Evolutionary conservation across 345 rosid species (phyloP).

Genomic region (Cochlearia excelsa): DNA sequence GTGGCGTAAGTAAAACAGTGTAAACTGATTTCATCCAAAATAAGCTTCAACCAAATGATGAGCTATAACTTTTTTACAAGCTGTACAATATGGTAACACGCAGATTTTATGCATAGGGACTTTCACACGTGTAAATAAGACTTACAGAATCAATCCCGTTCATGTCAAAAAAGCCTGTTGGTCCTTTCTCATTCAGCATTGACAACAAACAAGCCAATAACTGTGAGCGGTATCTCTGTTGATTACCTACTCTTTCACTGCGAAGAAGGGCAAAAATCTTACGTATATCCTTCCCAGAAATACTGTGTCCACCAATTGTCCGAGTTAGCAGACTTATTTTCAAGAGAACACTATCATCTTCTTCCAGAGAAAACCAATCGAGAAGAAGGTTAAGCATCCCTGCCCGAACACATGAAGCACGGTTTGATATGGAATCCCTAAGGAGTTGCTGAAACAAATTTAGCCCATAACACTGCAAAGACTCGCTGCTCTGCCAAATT

Average conservation of each 20-base stretch:
- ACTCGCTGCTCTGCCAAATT: constrained; percentile 99
- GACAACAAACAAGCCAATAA: constrained; percentile 72
- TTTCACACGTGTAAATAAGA: constrained; percentile 26
- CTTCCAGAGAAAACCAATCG: constrained; percentile 91
- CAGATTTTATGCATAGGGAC: not conserved
- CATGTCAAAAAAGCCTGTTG: constrained; percentile 89
- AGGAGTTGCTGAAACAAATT: constrained; percentile 75
- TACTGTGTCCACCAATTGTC: constrained; percentile 94
- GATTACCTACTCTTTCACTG: constrained; percentile 81
- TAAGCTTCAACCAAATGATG: constrained; percentile 8
- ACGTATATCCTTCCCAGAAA: constrained; percentile 97
- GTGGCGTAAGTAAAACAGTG: constrained; percentile 6
- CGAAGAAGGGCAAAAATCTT: constrained; percentile 93
- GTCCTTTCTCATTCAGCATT: constrained; percentile 97
- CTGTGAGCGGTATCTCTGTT: constrained; percentile 79
- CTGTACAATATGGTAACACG: not conserved
- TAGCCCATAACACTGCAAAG: constrained; percentile 80
- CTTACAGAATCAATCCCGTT: constrained; percentile 90
- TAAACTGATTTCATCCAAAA: constrained; percentile 9
- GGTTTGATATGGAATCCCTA: constrained; percentile 84
- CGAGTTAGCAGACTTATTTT: constrained; percentile 81
- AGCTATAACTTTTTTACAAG: constrained; percentile 1
- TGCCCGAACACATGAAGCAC: constrained; percentile 84
- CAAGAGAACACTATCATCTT: constrained; percentile 62
- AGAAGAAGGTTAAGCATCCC: constrained; percentile 94